Evolutionary conservation across 2,329 filamentous ascomycete species (phyloP), one percentile per base, ranked within the genome.

Genomic region (Botryotinia calthae): DNA sequence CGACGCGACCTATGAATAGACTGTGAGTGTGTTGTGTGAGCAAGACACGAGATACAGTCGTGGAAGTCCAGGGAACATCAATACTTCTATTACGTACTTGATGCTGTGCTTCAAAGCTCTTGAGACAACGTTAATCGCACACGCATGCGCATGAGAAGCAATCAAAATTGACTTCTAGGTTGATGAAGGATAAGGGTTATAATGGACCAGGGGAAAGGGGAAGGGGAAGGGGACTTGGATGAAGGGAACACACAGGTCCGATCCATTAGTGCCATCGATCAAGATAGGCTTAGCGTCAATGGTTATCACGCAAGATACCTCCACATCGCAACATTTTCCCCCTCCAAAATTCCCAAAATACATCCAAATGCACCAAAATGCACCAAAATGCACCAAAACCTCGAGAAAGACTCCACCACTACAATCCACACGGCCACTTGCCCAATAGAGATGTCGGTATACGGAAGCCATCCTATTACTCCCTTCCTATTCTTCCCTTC

Each of bases 301-400:
- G n/a, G n/a, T 67, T 42, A 67, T 67, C 64, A 67, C 64, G 64
- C 64, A 56, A 67, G 64, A 67, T 56, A 31, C 7, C 5, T 42
- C 64, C 48, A 67, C 42, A 67, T 67, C 46, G 64, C 64, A 67
- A 67, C 64, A 67, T 67, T 54, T 67, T 54, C 62, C 28, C 31
- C 63, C 18, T n/a, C 31, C 44, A 37, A 34, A 61, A 31, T 31
- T 22, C 48, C 12, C n/a, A 66, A 16, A 18, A 34, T 31, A 51
- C 25, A 42, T 34, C 10, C 5, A 31, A 7, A n/a, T 42, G 14
- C 40, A 42, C 16, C 22, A 64, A 9, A 6, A 44, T n/a, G 28
- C 42, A 25, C n/a, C 6, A 5, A 56, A 16, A n/a, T 14, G 9
- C 40, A 44, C 44, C 18, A n/a, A 51, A 51, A 10, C 14, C 48